Percentiles rank a stretch among this genome's conserved stretches.
Evolutionary conservation across 148 eudicot genomes (phyloP).

Genomic region (Chenopodium album): DNA sequence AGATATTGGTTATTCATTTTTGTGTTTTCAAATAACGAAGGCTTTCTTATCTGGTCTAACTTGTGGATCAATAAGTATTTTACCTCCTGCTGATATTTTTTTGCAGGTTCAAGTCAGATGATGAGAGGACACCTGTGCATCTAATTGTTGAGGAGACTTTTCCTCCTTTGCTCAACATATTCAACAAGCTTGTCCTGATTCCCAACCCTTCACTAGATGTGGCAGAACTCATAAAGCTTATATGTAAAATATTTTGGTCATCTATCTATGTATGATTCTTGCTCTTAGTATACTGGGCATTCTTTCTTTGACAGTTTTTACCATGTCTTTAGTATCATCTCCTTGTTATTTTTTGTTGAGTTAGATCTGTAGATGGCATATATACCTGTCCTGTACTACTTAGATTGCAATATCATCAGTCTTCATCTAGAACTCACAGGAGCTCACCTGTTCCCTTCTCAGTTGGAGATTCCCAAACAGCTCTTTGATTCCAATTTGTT

Average conservation of each 20-base stretch:
- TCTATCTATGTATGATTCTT: constrained; percentile 79
- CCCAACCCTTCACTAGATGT: constrained; percentile 75
- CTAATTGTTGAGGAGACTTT: constrained; percentile 91
- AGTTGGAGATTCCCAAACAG: constrained; percentile 97
- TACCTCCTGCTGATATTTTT: constrained; percentile 1
- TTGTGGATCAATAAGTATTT: background rate
- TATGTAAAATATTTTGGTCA: constrained; percentile 98
- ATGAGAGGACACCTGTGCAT: constrained; percentile 81
- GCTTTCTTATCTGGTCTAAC: background rate
- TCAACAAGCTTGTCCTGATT: constrained; percentile 78
- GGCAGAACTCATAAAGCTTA: constrained; percentile 92
- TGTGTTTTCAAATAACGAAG: background rate
- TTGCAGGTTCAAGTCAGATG: constrained; percentile 94
- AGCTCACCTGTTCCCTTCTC: constrained; percentile 20
- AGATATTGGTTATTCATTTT: background rate
- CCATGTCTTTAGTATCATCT: background rate
- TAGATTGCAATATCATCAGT: background rate
- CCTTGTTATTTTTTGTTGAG: background rate
- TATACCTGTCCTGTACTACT: background rate
- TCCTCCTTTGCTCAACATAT: constrained; percentile 73
- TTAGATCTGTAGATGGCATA: background rate
- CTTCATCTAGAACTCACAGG: constrained; percentile 3
- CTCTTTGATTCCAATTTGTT: constrained; percentile 81
- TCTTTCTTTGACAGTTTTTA: background rate
- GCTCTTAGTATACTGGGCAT: background rate